Evolutionary conservation across 139 green algal species (phyloP), one percentile per base, ranked within the genome.

Genomic region (Pleodorina starrii): DNA sequence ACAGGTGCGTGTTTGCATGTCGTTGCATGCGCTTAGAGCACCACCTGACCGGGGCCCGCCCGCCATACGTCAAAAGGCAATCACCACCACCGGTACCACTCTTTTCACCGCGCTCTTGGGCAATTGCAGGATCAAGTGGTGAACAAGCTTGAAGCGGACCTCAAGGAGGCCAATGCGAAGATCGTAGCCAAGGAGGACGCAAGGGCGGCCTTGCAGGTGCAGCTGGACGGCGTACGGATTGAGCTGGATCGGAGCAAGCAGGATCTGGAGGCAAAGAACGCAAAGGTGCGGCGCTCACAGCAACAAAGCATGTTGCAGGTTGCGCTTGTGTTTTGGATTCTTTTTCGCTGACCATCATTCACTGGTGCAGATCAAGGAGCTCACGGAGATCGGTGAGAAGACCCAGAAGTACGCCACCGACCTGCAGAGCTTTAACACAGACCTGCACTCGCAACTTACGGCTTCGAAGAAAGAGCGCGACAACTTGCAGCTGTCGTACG

Each of bases 341-440:
- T n/a, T n/a, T n/a, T n/a, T n/a, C n/a, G n/a, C n/a, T n/a, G n/a
- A n/a, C n/a, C n/a, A n/a, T n/a, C n/a, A n/a, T n/a, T n/a, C n/a
- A n/a, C n/a, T n/a, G n/a, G 54, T 32, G 35, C 63, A 76, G 68
- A 76, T 76, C 7, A 46, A 85, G 29, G 91, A 92, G 63, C 92
- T 95, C 84, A 93, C 95, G 87, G 92, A 95, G 16, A 90, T 92
- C 32, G 51, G 92, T 46, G 90, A 82, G 23, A 90, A 93, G 60
- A 87, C 86, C 82, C 93, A 95, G 86, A 79, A 44, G 25, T 96
- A 96, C 92, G 89, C 71, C 29, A 46, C 59, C 16, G 94, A 88
- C 25, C 89, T 96, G 69, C 94, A 96, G 82, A 89, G 12, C 36
- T 95, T 95, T 87, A 96, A 96, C 91, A 94, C 91, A 40, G 91